Conservation (phyloP, 495 filamentous ascomycete genomes). For the Lichina pygmaea region DNA sequence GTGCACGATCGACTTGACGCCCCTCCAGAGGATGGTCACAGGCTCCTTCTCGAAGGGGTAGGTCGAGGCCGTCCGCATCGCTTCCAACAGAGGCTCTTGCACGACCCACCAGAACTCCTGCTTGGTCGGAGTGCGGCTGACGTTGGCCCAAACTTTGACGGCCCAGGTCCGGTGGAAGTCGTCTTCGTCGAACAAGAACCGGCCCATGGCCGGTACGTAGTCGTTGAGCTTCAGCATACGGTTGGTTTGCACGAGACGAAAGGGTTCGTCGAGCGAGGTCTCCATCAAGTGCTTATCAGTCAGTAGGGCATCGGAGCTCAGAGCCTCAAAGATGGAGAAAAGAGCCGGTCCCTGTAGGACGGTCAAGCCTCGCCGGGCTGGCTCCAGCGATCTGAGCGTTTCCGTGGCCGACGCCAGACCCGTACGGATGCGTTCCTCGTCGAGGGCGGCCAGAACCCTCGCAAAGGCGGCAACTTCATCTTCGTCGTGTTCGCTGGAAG, state of each 20-base stretch:
- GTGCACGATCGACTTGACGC: conserved; percentile 38
- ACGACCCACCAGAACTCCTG: conserved; percentile 68
- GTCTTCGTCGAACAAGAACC: conserved; percentile 50
- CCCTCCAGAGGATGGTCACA: conserved; percentile 47
- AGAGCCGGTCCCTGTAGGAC: conserved; percentile 22
- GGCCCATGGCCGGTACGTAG: conserved; percentile 50
- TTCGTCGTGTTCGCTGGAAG: conserved; percentile 25
- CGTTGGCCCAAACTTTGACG: conserved; percentile 32
- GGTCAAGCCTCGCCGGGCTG: conserved; percentile 19
- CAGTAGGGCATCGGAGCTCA: conserved; percentile 34
- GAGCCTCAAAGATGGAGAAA: conserved; percentile 33
- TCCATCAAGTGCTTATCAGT: conserved; percentile 22
- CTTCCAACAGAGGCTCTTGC: conserved; percentile 27
- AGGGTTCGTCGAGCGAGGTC: conserved; percentile 46
- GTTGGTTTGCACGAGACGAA: conserved; percentile 45
- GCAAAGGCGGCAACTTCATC: conserved; percentile 31
- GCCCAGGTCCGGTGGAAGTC: conserved; percentile 37
- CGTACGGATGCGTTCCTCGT: conserved; percentile 31
- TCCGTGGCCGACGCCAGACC: conserved; percentile 23
- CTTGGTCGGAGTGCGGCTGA: conserved; percentile 23
- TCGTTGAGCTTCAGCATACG: conserved; percentile 39
- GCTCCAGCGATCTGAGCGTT: conserved; percentile 20
- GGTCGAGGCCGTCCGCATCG: conserved; percentile 15
- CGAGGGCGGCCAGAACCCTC: conserved; percentile 25
- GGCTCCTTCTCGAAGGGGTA: conserved; percentile 16